These are phyloP conservation scores for Alternaria longipes DNA, from an alignment of 2,329 filamentous ascomycete genomes.

Conservation along the genomic window DNA sequence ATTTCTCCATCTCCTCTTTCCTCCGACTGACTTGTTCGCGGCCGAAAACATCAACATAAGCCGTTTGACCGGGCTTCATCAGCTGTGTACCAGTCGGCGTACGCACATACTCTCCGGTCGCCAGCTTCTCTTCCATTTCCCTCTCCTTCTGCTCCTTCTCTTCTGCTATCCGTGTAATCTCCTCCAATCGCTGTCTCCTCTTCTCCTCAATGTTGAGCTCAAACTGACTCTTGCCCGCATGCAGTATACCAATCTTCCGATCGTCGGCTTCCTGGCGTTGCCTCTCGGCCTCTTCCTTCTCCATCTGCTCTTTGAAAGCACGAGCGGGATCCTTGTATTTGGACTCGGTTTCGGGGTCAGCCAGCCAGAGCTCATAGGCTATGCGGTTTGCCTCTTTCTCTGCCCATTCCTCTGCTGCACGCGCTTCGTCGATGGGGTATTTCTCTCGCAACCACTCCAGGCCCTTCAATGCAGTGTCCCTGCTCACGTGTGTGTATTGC, in stretches of 20 bases:
- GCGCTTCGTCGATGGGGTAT: conserved; percentile 53
- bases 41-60: conserved; percentile 47
- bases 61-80: conserved; percentile 47
- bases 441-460: conserved; percentile 48
- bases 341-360: conserved; percentile 50
- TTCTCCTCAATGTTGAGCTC: conserved; percentile 48
- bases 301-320: conserved; percentile 45
- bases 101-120: conserved; percentile 45
- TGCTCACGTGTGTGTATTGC: conserved; percentile 39
- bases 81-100: conserved; percentile 46
- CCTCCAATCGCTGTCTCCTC: conserved; percentile 40
- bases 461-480: conserved; percentile 40
- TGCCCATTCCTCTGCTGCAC: conserved; percentile 52
- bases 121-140: conserved; percentile 45
- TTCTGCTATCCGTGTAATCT: conserved; percentile 40
- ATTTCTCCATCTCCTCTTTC: conserved; percentile 41
- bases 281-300: conserved; percentile 41
- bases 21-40: conserved; percentile 43
- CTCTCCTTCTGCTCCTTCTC: conserved; percentile 42
- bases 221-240: conserved; percentile 46
- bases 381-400: conserved; percentile 51
- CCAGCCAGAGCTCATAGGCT: conserved; percentile 49
- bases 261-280: conserved; percentile 34
- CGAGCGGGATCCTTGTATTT: conserved; percentile 51
- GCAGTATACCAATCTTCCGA: conserved; percentile 46